Evolutionary conservation across 257 asterid genomes (phyloP).

Genomic region (Prunella vulgaris): DNA sequence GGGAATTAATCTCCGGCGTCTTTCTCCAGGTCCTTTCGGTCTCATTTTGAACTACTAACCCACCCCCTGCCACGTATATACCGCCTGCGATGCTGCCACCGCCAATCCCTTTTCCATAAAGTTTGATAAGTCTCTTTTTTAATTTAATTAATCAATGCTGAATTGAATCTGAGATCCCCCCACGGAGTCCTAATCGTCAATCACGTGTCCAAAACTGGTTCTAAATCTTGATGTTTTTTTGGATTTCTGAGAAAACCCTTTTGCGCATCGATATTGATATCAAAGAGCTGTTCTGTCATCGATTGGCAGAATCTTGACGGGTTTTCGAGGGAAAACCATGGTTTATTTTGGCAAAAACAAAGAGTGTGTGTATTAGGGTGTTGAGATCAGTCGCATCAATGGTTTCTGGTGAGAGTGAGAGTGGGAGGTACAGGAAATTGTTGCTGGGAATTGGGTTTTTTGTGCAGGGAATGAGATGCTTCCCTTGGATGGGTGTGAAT

Average conservation of each 20-base stretch:
- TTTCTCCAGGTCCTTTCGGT: conserved; percentile 3
- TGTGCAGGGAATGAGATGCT: conserved; percentile 93
- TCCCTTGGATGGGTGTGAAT: conserved; percentile 92
- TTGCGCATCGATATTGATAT: background rate
- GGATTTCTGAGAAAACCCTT: background rate
- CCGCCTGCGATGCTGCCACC: background rate
- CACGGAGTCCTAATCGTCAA: background rate
- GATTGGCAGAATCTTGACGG: conserved; percentile 16
- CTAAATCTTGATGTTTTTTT: background rate
- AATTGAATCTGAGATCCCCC: background rate
- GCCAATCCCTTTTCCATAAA: background rate
- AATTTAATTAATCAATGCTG: background rate
- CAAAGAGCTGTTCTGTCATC: background rate
- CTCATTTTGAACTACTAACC: background rate
- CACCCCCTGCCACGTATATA: background rate
- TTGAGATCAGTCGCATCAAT: conserved; percentile 11
- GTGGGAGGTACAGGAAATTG: conserved; percentile 46
- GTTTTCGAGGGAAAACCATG: no score
- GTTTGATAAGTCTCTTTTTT: background rate
- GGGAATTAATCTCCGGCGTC: background rate
- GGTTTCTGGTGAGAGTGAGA: conserved; percentile 34
- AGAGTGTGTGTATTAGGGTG: background rate
- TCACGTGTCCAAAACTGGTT: background rate
- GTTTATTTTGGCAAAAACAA: background rate
- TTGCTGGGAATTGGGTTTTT: conserved; percentile 76